Evolutionary conservation across 225 moss, liverwort and hornwort species (phyloP), one percentile per base, ranked within the genome.

Genomic region (Pseudoscleropodium purum): DNA sequence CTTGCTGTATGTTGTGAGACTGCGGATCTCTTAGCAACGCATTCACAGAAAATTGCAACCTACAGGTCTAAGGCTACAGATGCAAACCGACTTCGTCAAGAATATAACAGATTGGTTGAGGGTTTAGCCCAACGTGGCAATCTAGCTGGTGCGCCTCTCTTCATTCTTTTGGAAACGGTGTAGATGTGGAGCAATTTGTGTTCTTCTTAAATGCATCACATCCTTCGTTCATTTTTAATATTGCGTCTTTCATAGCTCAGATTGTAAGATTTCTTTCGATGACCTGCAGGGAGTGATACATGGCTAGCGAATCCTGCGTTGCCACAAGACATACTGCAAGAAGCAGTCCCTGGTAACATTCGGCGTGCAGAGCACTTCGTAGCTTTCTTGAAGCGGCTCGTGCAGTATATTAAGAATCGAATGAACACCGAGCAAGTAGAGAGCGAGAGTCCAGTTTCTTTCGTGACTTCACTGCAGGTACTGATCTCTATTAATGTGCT

Each of bases 311-410:
- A 97, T 77, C 99, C 99, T 90, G 97, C 94, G 79, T 81, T 99
- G 72, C 99, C 99, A 31, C 95, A 95, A 85, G 99, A 99, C 90
- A 97, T 99, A 65, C 91, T 99, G 41, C 95, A 94, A 88, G 99
- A 99, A 93, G 96, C 99, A 77, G 96, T 99, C 37, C 99, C 99
- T 78, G 99, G 99, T 81, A 99, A 99, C 85, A 99, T 99, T 91
- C 93, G 99, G 65, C 99, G 99, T 62, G 99, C 99, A 73, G 97
- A 99, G 93, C 99, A 99, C 91, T 99, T 99, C 90, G 95, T 99
- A 61, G 93, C 99, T 54, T 96, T 99, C 90, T 88, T 99, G 91
- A 99, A 96, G 90, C 93, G 99, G 61, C 92, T 99, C 73, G 96
- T 99, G 86, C 97, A 97, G 87, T 99, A 99, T 73, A 91, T 99